These are phyloP conservation scores for Vanderwaltozyma yarrowii DNA, from an alignment of 805 yeast genomes.

Conservation along the genomic window DNA sequence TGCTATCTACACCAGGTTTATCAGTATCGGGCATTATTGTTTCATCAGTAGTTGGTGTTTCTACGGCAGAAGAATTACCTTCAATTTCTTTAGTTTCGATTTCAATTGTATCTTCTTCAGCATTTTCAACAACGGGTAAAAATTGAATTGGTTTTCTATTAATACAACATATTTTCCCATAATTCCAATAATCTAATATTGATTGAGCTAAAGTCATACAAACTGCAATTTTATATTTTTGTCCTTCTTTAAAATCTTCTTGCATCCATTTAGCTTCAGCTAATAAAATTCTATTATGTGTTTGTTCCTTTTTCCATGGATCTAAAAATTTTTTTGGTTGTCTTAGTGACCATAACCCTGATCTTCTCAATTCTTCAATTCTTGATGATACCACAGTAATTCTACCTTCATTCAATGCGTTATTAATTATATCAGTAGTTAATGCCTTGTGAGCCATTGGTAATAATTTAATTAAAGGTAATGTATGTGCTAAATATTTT, in stretches of 20 bases:
- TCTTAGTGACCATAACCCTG: slow-evolving; percentile 81
- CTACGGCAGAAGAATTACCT: no score
- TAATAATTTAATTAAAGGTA: slow-evolving; percentile 71
- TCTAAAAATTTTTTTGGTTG: slow-evolving; percentile 69
- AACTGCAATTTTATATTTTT: slow-evolving; percentile 59
- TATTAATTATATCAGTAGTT: slow-evolving; percentile 75
- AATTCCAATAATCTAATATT: slow-evolving; percentile 65
- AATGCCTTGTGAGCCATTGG: slow-evolving; percentile 81
- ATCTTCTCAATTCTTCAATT: slow-evolving; percentile 82
- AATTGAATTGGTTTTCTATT: slow-evolving; percentile 36
- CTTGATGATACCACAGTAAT: slow-evolving; percentile 82
- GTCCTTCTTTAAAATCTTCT: slow-evolving; percentile 59
- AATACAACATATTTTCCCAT: slow-evolving; percentile 62
- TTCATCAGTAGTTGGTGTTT: background rate
- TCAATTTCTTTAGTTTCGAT: background rate
- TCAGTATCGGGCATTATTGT: background rate
- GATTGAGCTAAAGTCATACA: slow-evolving; percentile 65
- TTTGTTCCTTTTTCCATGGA: slow-evolving; percentile 41
- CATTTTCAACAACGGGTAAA: slow-evolving; percentile 2
- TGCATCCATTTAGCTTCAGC: slow-evolving; percentile 82
- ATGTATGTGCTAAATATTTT: slow-evolving; percentile 76
- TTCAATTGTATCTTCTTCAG: no score
- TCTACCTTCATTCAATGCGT: slow-evolving; percentile 81
- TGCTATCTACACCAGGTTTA: no score
- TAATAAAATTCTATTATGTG: slow-evolving; percentile 64